Evolutionary conservation across 257 asterid genomes (phyloP).

Genomic region (Primulina huaijiensis): DNA sequence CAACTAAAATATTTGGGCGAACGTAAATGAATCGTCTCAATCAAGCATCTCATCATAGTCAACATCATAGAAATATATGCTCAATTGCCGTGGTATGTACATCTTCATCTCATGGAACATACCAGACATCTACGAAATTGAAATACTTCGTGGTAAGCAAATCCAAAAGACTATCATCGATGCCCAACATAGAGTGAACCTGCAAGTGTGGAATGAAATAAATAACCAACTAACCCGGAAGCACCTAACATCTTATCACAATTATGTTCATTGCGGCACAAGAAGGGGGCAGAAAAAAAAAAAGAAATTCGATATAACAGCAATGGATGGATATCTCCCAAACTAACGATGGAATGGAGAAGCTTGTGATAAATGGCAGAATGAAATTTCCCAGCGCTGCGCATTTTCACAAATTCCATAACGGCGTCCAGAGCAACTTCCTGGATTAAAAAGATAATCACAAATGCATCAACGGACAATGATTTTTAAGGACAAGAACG

Average conservation of each 20-base stretch:
- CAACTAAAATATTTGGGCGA: neutral
- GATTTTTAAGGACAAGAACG: too few relatives aligned
- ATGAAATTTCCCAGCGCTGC: slow-evolving; percentile 75
- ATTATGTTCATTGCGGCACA: neutral
- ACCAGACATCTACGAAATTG: slow-evolving; percentile 79
- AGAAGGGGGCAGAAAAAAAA: neutral
- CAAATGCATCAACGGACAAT: neutral
- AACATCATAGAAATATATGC: neutral
- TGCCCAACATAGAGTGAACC: slow-evolving; percentile 53
- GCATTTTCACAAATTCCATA: slow-evolving; percentile 88
- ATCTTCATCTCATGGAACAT: slow-evolving; percentile 20
- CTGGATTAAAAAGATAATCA: slow-evolving; percentile 31
- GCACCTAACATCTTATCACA: slow-evolving; percentile 1
- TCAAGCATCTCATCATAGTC: neutral
- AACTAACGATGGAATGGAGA: slow-evolving; percentile 59
- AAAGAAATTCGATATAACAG: neutral
- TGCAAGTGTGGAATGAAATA: slow-evolving; percentile 28
- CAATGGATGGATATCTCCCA: neutral
- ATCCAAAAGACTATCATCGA: slow-evolving; percentile 52
- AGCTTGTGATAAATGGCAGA: slow-evolving; percentile 73
- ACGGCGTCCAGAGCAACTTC: slow-evolving; percentile 72
- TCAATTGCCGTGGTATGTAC: neutral
- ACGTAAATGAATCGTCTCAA: neutral
- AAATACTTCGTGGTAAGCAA: slow-evolving; percentile 68
- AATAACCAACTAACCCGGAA: slow-evolving; percentile 2